Base-by-base conservation (phyloP, 202 grass and related monocot genomes). In the Carex arenaria region DNA sequence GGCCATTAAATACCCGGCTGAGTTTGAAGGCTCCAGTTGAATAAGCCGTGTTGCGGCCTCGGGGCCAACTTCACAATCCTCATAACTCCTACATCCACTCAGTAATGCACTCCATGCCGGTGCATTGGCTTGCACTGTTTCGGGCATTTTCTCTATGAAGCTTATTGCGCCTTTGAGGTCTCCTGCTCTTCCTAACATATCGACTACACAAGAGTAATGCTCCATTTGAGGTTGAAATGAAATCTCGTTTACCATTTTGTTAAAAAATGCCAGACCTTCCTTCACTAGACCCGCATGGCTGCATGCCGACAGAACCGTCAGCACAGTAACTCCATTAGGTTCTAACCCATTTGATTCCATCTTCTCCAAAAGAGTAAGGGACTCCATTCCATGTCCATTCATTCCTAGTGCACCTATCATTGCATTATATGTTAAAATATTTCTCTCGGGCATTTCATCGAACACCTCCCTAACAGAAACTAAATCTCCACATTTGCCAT, bases 351-450 rank as follows among this genome's bases (percentile, higher is more conserved):
- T 64, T 12, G 7, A 26, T 61, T 86, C 79, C 88, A 93, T 93
- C 70, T 51, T 72, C 53, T 40, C 13, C 13, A 49, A 49, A 3
- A 49, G 45, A 49, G 45, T 0, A 49, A 49, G 45, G 45, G 45
- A 49, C 45, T 49, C 45, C 45, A 90, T 12, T n/a, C 88, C 70
- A 1, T 69, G 64, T 2, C 91, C 91, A 14, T 93, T 93, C 91
- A 90, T 89, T 18, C 91, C 91, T 26, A 93, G 55, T 10, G 72
- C 91, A 7, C 88, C 84, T 81, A 93, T 90, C 86, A 93, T 88
- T 17, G 83, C 82, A 66, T 90, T 93, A 88, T 89, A 90, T 17
- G 86, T 82, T 6, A 87, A 30, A 18, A 89, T 64, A 38, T 87
- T 89, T 84, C 79, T 90, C 9, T 38, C 34, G 0, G 84, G 70